Conservation (phyloP, 805 yeast genomes). For the Suhomyces canberraensis region DNA sequence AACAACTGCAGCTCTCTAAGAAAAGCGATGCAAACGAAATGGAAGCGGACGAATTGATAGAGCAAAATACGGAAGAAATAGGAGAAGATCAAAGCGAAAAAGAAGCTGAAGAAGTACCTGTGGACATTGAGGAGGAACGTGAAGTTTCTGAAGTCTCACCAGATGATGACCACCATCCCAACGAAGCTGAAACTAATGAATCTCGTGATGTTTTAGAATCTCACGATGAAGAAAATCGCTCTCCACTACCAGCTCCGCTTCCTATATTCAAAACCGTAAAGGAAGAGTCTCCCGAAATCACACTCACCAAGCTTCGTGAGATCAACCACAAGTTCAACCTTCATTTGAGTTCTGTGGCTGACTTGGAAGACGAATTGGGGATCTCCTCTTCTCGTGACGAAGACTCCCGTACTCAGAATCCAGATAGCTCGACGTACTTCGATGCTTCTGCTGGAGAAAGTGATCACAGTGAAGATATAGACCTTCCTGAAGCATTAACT, state of each 20-base stretch:
- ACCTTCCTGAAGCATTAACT: no score
- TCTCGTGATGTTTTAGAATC: no score
- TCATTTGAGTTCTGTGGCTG: conserved; percentile 18
- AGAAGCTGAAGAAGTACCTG: not conserved
- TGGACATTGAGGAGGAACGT: not conserved
- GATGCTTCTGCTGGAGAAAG: no score
- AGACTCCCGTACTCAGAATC: no score
- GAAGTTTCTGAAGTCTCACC: no score
- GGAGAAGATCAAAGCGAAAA: not conserved
- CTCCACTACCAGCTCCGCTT: conserved; percentile 5
- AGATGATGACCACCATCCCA: conserved; percentile 10
- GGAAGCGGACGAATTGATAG: not conserved
- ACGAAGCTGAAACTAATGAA: no score
- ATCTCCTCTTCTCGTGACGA: conserved; percentile 4
- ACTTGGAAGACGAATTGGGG: conserved; percentile 16
- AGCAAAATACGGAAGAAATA: not conserved
- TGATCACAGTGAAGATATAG: no score
- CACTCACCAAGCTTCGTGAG: conserved; percentile 18
- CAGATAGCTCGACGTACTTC: no score
- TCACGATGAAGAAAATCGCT: no score
- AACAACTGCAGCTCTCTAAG: conserved; percentile 2
- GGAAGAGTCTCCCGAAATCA: conserved; percentile 23
- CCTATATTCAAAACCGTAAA: conserved; percentile 28
- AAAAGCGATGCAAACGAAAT: conserved; percentile 2
- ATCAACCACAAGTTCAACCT: conserved; percentile 24